phyloP scores from a whole-genome alignment of 2,329 filamentous ascomycete species.

The Dothidotthia symphoricarpi region DNA sequence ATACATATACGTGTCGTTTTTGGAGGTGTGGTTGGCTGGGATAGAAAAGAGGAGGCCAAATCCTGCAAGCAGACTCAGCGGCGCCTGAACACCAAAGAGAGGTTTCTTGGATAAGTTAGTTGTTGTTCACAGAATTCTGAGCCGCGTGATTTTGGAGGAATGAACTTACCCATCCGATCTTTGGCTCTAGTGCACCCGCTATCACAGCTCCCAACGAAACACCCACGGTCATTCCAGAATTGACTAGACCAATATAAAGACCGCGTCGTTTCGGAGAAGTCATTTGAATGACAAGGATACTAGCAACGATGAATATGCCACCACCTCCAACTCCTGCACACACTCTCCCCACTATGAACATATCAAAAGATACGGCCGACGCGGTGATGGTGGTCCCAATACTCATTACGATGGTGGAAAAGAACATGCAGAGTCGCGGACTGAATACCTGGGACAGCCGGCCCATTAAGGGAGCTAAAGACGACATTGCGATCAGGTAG shows the following conservation, averaged over 20 bases:
- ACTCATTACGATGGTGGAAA: constrained; percentile 58
- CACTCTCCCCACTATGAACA: constrained; percentile 68
- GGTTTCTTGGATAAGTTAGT: constrained; percentile 53
- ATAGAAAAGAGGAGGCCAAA: constrained; percentile 64
- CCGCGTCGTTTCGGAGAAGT: constrained; percentile 66
- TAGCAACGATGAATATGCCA: constrained; percentile 69
- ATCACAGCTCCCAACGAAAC: constrained; percentile 70
- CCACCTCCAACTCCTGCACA: constrained; percentile 68
- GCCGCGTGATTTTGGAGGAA: neutral
- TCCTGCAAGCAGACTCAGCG: constrained; percentile 61
- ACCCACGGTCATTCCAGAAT: constrained; percentile 69
- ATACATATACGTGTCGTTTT: constrained; percentile 38
- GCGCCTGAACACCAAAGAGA: constrained; percentile 71
- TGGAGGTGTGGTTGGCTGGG: constrained; percentile 47
- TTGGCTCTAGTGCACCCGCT: constrained; percentile 62
- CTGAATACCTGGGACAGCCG: constrained; percentile 73
- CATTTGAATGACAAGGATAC: constrained; percentile 75
- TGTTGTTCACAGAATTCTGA: neutral
- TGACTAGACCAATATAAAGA: constrained; percentile 70
- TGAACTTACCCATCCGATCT: constrained; percentile 66
- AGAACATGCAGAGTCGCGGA: constrained; percentile 63
- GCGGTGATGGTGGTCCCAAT: constrained; percentile 66
- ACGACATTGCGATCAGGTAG: constrained; percentile 59
- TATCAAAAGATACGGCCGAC: constrained; percentile 55
- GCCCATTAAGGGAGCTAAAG: constrained; percentile 66